Evolutionary conservation across 192 early-diverging fungal genomes (phyloP), one percentile per base, ranked within the genome.

Genomic region (Mortierella hygrophila): DNA sequence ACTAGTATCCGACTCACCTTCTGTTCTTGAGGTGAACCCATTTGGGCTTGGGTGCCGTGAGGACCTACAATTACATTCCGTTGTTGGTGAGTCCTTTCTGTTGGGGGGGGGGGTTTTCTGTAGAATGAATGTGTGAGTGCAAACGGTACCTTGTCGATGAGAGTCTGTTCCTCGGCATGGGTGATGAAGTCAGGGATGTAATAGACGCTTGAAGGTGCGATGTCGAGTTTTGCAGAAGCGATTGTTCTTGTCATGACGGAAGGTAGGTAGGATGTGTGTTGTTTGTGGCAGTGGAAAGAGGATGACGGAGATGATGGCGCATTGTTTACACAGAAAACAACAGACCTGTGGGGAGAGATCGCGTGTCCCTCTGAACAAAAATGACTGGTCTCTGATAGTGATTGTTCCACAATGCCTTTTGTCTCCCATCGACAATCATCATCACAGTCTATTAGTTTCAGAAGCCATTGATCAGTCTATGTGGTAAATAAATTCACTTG

Each of bases 1-100:
- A 9, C 13, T 3, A 35, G 23, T 35, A 32, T 15, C 26, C 32
- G 60, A 18, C 52, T 55, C 79, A 89, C 90, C 90, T 88, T 81
- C 90, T 72, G 52, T 84, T 84, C 82, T 91, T 91, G 26, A 91
- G 80, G 35, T 84, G 65, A n/a, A 91, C 90, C 90, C 90, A 91
- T 80, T 89, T 91, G 29, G 90, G 88, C 60, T 88, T 89, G 37
- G 90, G 90, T 3, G 88, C 88, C 20, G 82, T 42, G 26, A 86
- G 75, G 46, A 91, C 88, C 90, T 91, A 76, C 6, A 68, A 15
- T 11, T 13, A 46, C 15, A 46, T 46, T 46, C 44, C 10, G 13
- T 46, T 46, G 44, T 44, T 13, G 42, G 10, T 46, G 13, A 46
- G 44, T 46, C 44, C 2, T 46, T 46, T 46, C 13, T 46, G 44